Evolutionary conservation across 2,329 filamentous ascomycete species (phyloP).

Genomic region (Fusarium sterilihyphosum): DNA sequence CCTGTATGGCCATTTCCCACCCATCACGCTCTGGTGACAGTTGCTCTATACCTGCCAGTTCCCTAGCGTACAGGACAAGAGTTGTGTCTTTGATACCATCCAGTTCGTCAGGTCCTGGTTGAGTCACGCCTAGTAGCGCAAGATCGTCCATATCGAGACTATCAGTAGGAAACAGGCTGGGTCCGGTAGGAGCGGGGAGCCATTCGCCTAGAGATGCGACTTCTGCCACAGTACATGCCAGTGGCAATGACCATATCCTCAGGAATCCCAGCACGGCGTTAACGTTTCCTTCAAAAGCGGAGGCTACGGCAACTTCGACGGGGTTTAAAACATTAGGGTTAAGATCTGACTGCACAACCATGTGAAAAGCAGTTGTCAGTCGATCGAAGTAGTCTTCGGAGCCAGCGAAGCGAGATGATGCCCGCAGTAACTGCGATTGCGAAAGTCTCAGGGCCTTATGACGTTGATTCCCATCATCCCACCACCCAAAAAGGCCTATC

Average conservation of each 20-base stretch:
- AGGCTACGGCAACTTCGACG: slow-evolving; percentile 84
- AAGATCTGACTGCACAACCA: slow-evolving; percentile 75
- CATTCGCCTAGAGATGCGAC: slow-evolving; percentile 85
- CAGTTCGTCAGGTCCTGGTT: slow-evolving; percentile 65
- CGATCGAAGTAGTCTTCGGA: slow-evolving; percentile 78
- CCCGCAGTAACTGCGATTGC: slow-evolving; percentile 51
- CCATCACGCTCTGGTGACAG: slow-evolving; percentile 69
- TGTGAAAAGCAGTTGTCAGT: slow-evolving; percentile 75
- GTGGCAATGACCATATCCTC: slow-evolving; percentile 80
- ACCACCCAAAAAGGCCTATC: slow-evolving; percentile 87
- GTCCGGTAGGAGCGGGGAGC: slow-evolving; percentile 64
- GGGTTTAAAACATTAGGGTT: slow-evolving; percentile 79
- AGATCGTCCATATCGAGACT: slow-evolving; percentile 85
- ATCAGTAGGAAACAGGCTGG: slow-evolving; percentile 64
- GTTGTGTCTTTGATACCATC: slow-evolving; percentile 82
- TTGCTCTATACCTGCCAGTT: slow-evolving; percentile 66
- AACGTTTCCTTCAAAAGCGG: slow-evolving; percentile 82
- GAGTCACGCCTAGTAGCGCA: slow-evolving; percentile 78
- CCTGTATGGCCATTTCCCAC: slow-evolving; percentile 88
- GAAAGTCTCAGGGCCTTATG: slow-evolving; percentile 54
- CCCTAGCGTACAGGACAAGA: slow-evolving; percentile 78
- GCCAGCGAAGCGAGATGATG: slow-evolving; percentile 58
- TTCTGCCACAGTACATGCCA: slow-evolving; percentile 83
- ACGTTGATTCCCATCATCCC: slow-evolving; percentile 78
- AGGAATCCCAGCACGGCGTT: slow-evolving; percentile 80